Conservation (phyloP, 2,329 filamentous ascomycete genomes). For the Byssoonygena ceratinophila region DNA sequence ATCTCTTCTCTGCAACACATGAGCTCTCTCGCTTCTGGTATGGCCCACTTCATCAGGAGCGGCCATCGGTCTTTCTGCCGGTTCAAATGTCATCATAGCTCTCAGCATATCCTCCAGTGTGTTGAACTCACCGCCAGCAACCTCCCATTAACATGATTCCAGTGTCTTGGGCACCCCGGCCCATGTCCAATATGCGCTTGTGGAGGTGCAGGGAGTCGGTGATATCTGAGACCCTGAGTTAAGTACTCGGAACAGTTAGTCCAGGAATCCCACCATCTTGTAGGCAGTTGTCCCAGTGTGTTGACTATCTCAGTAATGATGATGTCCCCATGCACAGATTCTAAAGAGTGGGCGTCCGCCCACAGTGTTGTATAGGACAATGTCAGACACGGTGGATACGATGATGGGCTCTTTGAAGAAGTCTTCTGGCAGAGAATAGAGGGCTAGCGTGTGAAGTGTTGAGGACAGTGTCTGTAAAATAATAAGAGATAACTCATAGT, state of each 20-base stretch:
- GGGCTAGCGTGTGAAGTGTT: conserved; percentile 19
- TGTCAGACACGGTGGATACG: conserved; percentile 15
- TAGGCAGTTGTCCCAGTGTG: conserved; percentile 17
- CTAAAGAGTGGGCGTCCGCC: conserved; percentile 20
- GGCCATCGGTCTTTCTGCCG: conserved; percentile 17
- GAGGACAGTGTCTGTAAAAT: conserved; percentile 17
- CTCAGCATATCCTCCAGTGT: conserved; percentile 19
- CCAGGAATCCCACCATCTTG: conserved; percentile 19
- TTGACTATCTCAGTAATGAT: conserved; percentile 21
- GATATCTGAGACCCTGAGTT: conserved; percentile 18
- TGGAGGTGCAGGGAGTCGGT: conserved; percentile 16
- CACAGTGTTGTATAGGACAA: conserved; percentile 19
- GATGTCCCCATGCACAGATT: conserved; percentile 19
- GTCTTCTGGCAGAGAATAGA: conserved; percentile 19
- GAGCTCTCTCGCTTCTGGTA: too few relatives aligned
- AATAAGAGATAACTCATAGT: conserved; percentile 21
- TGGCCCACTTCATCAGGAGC: conserved; percentile 19
- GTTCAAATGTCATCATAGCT: conserved; percentile 20
- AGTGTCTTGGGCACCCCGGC: conserved; percentile 21
- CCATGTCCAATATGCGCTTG: conserved; percentile 20
- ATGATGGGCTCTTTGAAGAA: conserved; percentile 16
- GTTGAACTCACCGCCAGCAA: conserved; percentile 18
- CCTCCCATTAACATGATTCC: conserved; percentile 20
- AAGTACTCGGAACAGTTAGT: conserved; percentile 18
- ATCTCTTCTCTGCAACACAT: conserved; percentile 20